phyloP scores from a whole-genome alignment of 2,329 filamentous ascomycete species.

The Xylariaceae sp. region DNA sequence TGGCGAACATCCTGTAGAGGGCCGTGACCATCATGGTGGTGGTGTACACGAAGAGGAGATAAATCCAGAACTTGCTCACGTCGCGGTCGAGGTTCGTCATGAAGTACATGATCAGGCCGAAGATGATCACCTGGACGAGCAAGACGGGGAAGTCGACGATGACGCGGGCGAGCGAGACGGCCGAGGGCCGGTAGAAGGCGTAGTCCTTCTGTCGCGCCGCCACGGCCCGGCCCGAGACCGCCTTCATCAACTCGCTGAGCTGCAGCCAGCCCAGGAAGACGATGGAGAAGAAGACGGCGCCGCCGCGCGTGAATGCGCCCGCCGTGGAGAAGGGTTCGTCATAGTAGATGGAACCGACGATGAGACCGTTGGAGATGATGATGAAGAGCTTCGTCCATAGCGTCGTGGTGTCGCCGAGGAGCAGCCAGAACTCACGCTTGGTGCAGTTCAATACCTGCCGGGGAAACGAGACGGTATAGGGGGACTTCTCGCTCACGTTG shows the following conservation, averaged over 20 bases:
- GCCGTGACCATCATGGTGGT: conserved; percentile 28
- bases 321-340: conserved; percentile 53
- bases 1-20: conserved; percentile 31
- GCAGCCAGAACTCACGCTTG: conserved; percentile 71
- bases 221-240: conserved; percentile 64
- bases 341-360: conserved; percentile 76
- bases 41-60: conserved; percentile 49
- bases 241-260: conserved; percentile 71
- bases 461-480: conserved; percentile 70
- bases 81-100: conserved; percentile 65
- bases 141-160: conserved; percentile 57
- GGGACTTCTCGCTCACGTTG: conserved; percentile 61
- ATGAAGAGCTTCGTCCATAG: conserved; percentile 77
- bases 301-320: conserved; percentile 56
- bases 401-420: conserved; percentile 67
- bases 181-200: conserved; percentile 49
- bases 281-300: conserved; percentile 45
- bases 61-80: conserved; percentile 62
- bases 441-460: conserved; percentile 66
- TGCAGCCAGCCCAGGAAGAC: conserved; percentile 61
- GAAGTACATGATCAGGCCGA: conserved; percentile 71
- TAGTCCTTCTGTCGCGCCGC: conserved; percentile 42
- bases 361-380: conserved; percentile 65
- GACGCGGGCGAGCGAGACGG: conserved; percentile 52
- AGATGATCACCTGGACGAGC: conserved; percentile 58